Evolutionary conservation across 768 basidiomycete species (phyloP), one percentile per base, ranked within the genome.

Genomic region (Russula compacta): DNA sequence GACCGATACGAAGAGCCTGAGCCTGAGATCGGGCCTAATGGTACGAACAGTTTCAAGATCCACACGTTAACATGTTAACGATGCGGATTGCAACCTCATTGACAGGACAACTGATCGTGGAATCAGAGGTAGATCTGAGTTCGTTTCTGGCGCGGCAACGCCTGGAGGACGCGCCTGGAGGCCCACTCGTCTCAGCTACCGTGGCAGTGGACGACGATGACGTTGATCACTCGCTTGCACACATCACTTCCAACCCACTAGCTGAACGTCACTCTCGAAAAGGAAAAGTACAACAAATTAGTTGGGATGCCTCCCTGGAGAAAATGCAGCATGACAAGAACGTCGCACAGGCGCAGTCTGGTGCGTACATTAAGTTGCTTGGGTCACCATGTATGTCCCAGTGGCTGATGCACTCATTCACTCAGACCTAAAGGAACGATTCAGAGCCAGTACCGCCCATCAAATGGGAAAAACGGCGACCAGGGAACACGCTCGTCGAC

Each of bases 1-100:
- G 87, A 90, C 76, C 77, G 89, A 54, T 92, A 92, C 68, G 77
- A 68, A 15, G 89, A 91, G 71, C 80, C 81, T 19, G 85, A 83
- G 60, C 83, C 83, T 3, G 83, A 86, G 65, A 73, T 88, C 29
- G 84, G 81, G 67, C 84, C 85, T 1, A 86, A 89, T 70, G 88
- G 89, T 86, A 66, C 24, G 58, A 43, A 21, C 24, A 77, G 66
- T 15, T n/a, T n/a, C 9, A 19, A 19, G 5, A 36, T 17, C 38
- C 29, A 4, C 40, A 29, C 12, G 6, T 38, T 17, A 29, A 29
- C 24, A 29, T 3, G 17, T 48, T 9, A 48, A 21, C 24, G 42
- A 54, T 35, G 39, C 8, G 17, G 17, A 43, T 38, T 38, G 11
- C 12, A 9, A 49, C 15, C 46, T 19, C 19, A n/a, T 10, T 17